A percentile compares a stretch with the other conserved stretches of the same genome.
Evolutionary conservation across 768 basidiomycete genomes (phyloP).

Genomic region (Hirschioporus abietinus): DNA sequence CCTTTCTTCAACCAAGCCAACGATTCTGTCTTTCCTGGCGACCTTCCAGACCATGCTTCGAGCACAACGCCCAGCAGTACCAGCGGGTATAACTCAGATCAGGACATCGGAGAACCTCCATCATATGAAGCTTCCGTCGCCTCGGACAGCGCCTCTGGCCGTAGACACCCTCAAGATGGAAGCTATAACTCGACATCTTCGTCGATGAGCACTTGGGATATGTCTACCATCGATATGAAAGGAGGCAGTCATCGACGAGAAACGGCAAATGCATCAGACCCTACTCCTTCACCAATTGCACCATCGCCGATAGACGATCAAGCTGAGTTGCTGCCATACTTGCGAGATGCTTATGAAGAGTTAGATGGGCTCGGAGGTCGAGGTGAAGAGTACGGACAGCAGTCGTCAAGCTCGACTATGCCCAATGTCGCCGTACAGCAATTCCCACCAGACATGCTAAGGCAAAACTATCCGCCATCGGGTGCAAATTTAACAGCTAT

Average conservation of each 20-base stretch:
- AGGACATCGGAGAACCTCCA: neutral
- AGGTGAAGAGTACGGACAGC: slow-evolving; percentile 23
- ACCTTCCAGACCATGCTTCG: neutral
- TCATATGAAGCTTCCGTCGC: neutral
- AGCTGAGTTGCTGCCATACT: neutral
- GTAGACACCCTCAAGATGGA: neutral
- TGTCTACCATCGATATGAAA: neutral
- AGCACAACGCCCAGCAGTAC: neutral
- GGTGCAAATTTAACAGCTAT: slow-evolving; percentile 11
- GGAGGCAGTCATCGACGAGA: neutral
- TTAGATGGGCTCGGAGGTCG: slow-evolving; percentile 25
- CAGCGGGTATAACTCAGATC: neutral
- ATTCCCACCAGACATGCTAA: slow-evolving; percentile 30
- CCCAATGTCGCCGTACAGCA: slow-evolving; percentile 32
- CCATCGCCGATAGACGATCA: neutral
- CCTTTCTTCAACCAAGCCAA: neutral
- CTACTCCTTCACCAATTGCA: neutral
- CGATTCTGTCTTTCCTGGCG: neutral
- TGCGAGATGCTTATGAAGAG: slow-evolving; percentile 27
- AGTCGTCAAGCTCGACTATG: slow-evolving; percentile 25
- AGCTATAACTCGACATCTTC: neutral
- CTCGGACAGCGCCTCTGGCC: neutral
- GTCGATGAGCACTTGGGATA: neutral
- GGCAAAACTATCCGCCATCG: slow-evolving; percentile 27
- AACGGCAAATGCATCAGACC: neutral